Base-by-base conservation (phyloP, 176 grass and related monocot genomes). In the Panicum miliaceum region DNA sequence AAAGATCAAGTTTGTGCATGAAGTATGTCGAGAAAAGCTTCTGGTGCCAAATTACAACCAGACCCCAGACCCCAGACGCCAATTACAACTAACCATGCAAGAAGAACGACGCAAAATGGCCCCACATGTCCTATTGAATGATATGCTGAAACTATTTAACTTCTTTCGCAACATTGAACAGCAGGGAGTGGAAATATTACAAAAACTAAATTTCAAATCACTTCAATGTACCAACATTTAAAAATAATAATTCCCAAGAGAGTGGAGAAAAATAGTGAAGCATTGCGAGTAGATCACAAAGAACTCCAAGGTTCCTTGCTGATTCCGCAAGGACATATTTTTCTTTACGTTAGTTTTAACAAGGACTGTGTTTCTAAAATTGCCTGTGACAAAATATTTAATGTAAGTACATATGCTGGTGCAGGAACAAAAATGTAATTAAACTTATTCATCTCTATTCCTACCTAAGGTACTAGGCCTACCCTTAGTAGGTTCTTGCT, bases 291-390 rank as follows among this genome's bases (percentile, higher is more conserved):
- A 18, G 54, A 85, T 82, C 52, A 45, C 19, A 66, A 32, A 32
- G 20, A 86, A 61, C 68, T 73, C 36, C 82, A 79, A 65, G 43
- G 40, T 79, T 12, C 40, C 76, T 59, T 56, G 50, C 57, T 56
- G 16, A 78, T 47, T 64, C 54, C 29, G 64, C 14, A 68, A 58
- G 32, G 40, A 27, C 58, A 68, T 40, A 35, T 65, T 82, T 82
- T 41, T 43, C 41, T 41, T 59, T 84, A 40, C 12, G 41, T 62
- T 77, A 6, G 68, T 64, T 68, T 69, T 54, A 54, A 19, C 25
- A 85, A 68, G 18, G 42, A 51, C n/a, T 71, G 25, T 77, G 64
- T 68, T 46, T 84, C 47, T 61, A 26, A 82, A 75, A 60, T 34
- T 36, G 38, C 22, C 20, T 54, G 56, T 77, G 47, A 60, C 64